These are phyloP conservation scores for Pseudopyrenochaeta lycopersici DNA, from an alignment of 2,329 filamentous ascomycete species.

Conservation along the genomic window DNA sequence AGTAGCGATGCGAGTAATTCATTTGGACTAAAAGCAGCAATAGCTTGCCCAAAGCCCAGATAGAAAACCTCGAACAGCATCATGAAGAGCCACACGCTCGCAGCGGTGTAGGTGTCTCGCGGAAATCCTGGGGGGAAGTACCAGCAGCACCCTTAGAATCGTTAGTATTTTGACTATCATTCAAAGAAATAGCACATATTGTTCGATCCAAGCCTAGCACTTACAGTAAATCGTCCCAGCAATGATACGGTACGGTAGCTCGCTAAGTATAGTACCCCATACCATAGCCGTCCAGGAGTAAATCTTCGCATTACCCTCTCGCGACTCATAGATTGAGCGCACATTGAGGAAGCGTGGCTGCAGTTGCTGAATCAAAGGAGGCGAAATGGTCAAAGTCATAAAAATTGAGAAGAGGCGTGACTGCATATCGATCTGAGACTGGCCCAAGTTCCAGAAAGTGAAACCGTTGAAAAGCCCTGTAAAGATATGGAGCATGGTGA, in stretches of 20 bases:
- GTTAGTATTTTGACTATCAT: not conserved
- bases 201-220: not conserved
- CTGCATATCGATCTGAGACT: conserved; percentile 54
- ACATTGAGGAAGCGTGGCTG: conserved; percentile 75
- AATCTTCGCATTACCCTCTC: conserved; percentile 80
- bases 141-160: conserved; percentile 49
- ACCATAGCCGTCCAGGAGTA: conserved; percentile 80
- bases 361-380: conserved; percentile 78
- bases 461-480: conserved; percentile 60
- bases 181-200: conserved; percentile 2
- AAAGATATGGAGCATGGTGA: conserved; percentile 62
- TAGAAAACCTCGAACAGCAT: conserved; percentile 74
- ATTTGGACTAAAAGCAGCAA: conserved; percentile 73
- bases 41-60: conserved; percentile 71
- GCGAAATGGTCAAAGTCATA: conserved; percentile 77
- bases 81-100: conserved; percentile 70
- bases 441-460: conserved; percentile 58
- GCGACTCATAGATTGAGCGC: conserved; percentile 72
- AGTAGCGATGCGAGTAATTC: conserved; percentile 71
- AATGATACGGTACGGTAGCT: conserved; percentile 74
- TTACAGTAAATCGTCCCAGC: conserved; percentile 70
- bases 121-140: conserved; percentile 65
- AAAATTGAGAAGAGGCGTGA: conserved; percentile 79
- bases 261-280: conserved; percentile 70
- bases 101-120: conserved; percentile 65